Base-by-base conservation (phyloP, 2,329 filamentous ascomycete species). In the Aureobasidium musti region DNA sequence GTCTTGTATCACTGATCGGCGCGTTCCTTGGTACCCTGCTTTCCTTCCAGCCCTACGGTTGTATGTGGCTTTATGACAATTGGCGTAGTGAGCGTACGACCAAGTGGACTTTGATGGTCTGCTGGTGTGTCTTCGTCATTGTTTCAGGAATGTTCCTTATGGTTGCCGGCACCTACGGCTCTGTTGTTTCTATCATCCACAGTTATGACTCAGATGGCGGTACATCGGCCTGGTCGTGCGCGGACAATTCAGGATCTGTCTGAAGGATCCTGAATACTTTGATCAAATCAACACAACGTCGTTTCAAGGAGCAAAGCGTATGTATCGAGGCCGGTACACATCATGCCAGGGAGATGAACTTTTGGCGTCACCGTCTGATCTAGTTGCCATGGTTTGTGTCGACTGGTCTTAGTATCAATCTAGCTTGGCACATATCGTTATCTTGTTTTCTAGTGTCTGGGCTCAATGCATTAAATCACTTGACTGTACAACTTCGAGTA, bases 41-140 rank as follows among this genome's bases (percentile, higher is more conserved):
- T 30, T 70, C 65, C 33, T 69, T 73, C 47, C 66, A 70, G 30
- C 75, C 75, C 1, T 76, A 77, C 73, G 79, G 77, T 11, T 74
- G 72, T 69, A 80, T 80, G 78, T 81, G 79, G 79, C 67, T 81
- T 1, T 79, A 79, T 57, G 78, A 81, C 68, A 78, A 81, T 66
- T 80, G 77, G 77, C 63, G 39, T 21, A 68, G 65, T 5, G 41
- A 72, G 10, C 67, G 68, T 69, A 67, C 41, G 11, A 43, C 30
- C 53, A 56, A 28, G 17, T 73, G 71, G 71, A 66, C 65, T 21
- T 23, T 69, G 5, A 69, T 70, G 65, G 71, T 70, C 19, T 45
- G 30, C 26, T 73, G 68, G 69, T 68, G 68, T 37, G 37, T 67
- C 7, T 78, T 78, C 53, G 72, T 81, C 6, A 71, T 81, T 26